Conservation (phyloP, 257 asterid genomes). For the Marsdenia floribunda region DNA sequence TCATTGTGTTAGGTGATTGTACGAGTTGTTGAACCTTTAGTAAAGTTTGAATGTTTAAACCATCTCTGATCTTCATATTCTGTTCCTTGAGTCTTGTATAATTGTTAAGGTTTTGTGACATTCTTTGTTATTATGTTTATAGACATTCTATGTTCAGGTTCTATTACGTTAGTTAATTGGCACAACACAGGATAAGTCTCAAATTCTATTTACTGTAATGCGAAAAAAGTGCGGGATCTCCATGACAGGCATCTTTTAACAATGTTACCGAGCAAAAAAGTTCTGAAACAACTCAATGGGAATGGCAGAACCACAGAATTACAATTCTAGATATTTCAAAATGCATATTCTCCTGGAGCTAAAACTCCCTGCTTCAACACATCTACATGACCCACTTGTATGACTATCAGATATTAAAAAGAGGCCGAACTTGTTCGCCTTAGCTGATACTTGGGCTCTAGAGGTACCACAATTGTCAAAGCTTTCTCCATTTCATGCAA, state of each 20-base stretch:
- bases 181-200: slow-evolving; percentile 4
- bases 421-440: slow-evolving; percentile 43
- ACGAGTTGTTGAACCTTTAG: background rate
- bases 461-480: slow-evolving; percentile 29
- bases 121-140: background rate
- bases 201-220: slow-evolving; percentile 12
- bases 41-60: background rate
- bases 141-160: no score
- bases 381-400: slow-evolving; percentile 18
- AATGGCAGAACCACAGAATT: background rate
- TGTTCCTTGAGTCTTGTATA: background rate
- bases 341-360: slow-evolving; percentile 73
- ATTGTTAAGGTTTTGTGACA: background rate
- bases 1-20: background rate
- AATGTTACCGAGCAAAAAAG: background rate
- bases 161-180: background rate
- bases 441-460: slow-evolving; percentile 44
- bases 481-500: slow-evolving; percentile 35
- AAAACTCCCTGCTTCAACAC: slow-evolving; percentile 81
- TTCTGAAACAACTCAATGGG: slow-evolving; percentile 10
- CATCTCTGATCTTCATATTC: background rate
- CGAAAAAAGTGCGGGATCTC: background rate
- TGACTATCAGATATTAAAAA: slow-evolving; percentile 19
- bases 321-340: slow-evolving; percentile 5
- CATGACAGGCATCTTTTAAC: slow-evolving; percentile 8